Base-by-base conservation (phyloP, 2,329 filamentous ascomycete species). In the Trichophyton mentagrophytes region DNA sequence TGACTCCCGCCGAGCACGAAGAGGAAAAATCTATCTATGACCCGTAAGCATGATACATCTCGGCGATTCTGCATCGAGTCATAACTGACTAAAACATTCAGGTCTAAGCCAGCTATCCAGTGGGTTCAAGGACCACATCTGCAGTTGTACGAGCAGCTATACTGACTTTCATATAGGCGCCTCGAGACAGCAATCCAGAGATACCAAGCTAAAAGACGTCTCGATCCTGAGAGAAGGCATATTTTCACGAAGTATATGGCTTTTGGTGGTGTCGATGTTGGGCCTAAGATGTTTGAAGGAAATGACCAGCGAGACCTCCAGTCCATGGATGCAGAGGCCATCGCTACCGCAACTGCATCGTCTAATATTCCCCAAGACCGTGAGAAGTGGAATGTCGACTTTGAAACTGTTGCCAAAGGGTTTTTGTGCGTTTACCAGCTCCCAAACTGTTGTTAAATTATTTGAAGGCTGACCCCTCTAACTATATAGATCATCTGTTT, bases 131-230 rank as follows among this genome's bases (percentile, higher is more conserved):
- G 33, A 17, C 20, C 38, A 1, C 42, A 15, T 38, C 13, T 3
- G 40, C 56, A 15, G 36, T 11, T 53, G 6, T 27, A 38, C 25
- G 8, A 58, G 15, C 61, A 4, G 27, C 17, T 2, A 3, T 30
- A 2, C 55, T 60, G 20, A 27, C 38, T 6, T 44, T 46, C 1
- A 47, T 62, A 4, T 62, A 88, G 87, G 61, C 89, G 93, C 55
- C 89, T 97, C 46, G 86, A 96, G 69, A 82, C 85, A 27, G 93
- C 89, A 55, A 87, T 97, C 60, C 85, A 90, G 65, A 86, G 90
- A 13, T 99, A 86, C 74, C 84, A 87, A 64, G 79, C 82, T 40
- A 87, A 85, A 55, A 87, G 91, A 36, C 90, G 88, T 65, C 81
- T 96, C 62, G 82, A 87, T 62, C 72, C 77, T 11, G 77, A 83